Conservation (phyloP, 768 basidiomycete species). For the Filobasidium wieringae region DNA sequence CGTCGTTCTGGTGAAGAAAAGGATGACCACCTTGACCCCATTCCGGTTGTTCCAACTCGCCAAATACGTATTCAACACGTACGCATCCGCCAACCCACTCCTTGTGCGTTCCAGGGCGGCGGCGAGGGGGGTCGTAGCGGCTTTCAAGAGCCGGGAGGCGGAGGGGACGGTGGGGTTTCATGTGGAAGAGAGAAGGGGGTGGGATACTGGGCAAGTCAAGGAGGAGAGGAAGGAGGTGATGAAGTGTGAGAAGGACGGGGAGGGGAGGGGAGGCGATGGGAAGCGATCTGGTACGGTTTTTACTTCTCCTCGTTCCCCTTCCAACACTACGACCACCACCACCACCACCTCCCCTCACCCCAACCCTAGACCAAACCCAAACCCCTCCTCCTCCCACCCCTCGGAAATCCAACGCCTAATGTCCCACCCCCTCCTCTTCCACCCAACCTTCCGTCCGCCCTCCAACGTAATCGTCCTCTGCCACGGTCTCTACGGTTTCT, state of each 20-base stretch:
- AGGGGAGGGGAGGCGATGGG: not conserved
- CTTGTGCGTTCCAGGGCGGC: not conserved
- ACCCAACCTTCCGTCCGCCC: slow-evolving; percentile 67
- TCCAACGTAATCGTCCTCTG: slow-evolving; percentile 80
- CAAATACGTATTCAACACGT: slow-evolving; percentile 21
- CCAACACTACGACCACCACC: not conserved
- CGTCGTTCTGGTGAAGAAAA: not conserved
- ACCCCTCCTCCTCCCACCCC: not conserved
- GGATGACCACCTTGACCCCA: slow-evolving; percentile 29
- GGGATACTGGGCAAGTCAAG: slow-evolving; percentile 5
- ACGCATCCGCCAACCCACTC: slow-evolving; percentile 6
- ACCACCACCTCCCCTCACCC: not conserved
- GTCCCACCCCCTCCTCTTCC: slow-evolving; percentile 60
- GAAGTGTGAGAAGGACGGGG: not conserved
- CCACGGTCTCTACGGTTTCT: slow-evolving; percentile 93
- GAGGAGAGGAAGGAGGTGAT: not conserved
- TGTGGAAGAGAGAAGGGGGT: slow-evolving; percentile 3
- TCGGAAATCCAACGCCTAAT: slow-evolving; percentile 46
- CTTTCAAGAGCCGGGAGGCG: not conserved
- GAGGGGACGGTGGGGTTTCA: not conserved
- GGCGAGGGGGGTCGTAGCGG: slow-evolving; percentile 11
- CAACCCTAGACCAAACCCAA: too few species aligned
- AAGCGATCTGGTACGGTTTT: not conserved
- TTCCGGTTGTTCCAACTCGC: slow-evolving; percentile 33
- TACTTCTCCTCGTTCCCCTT: not conserved